phyloP scores from a whole-genome alignment of 1,139 yeast genomes.

The Pichia sp. region DNA sequence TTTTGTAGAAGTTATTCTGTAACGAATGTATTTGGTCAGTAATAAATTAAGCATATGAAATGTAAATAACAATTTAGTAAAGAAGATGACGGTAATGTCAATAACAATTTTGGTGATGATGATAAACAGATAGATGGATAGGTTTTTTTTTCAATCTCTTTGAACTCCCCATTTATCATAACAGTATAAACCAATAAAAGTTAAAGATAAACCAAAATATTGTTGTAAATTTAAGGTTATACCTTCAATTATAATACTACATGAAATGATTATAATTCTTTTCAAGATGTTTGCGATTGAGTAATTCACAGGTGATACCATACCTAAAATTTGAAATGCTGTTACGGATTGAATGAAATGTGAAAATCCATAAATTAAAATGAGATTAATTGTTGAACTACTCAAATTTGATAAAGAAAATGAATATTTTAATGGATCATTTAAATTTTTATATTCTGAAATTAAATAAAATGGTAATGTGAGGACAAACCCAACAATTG shows the following conservation, averaged over 20 bases:
- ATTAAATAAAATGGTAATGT: constrained; percentile 74
- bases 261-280: constrained; percentile 76
- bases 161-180: constrained; percentile 70
- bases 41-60: background rate
- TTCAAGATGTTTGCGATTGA: constrained; percentile 86
- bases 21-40: background rate
- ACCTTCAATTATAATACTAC: constrained; percentile 77
- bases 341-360: constrained; percentile 82
- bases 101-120: background rate
- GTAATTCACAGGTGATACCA: constrained; percentile 81
- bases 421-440: background rate
- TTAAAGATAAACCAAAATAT: constrained; percentile 62
- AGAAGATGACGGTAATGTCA: background rate
- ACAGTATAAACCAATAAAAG: constrained; percentile 56
- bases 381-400: constrained; percentile 31
- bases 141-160: background rate
- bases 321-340: constrained; percentile 85
- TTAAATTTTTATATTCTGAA: constrained; percentile 40
- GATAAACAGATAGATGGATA: no score
- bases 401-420: constrained; percentile 36
- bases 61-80: background rate
- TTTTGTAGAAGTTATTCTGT: background rate
- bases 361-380: constrained; percentile 61
- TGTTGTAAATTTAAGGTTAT: constrained; percentile 50
- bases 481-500: constrained; percentile 68